Base-by-base conservation (phyloP, 2,329 filamentous ascomycete genomes). In the Xylaria sp. region DNA sequence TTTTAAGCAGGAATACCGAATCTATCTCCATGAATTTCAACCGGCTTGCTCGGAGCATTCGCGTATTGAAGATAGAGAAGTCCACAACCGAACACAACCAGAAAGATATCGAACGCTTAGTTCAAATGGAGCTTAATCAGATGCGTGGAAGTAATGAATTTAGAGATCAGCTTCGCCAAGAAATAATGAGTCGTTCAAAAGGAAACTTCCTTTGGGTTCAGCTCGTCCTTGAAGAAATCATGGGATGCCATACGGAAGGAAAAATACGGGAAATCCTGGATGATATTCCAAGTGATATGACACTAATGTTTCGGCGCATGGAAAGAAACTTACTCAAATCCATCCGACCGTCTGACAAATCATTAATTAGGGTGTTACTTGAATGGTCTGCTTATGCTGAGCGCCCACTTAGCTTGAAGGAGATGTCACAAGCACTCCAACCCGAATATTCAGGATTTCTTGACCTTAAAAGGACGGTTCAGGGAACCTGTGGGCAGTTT, bases 151-250 rank as follows among this genome's bases (percentile, higher is more conserved):
- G 66, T 9, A 35, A 35, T 27, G n/a, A 62, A 1, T 51, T 73
- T 12, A 65, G 63, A 25, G 9, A 40, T 0, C 53, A 68, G 53
- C 51, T 71, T 10, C 71, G 70, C 2, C 23, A 68, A 3, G 72
- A 72, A 3, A 66, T 81, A 6, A 54, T 78, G 8, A 57, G 73
- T 3, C 69, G 73, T 21, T 72, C 78, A 0, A 58, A 74, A 3
- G 77, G 76, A 0, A 81, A 79, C 51, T 81, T 81, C 47, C 71
- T 81, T 1, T 80, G 78, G 79, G 72, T 78, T 1, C 68, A 73
- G 35, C 72, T 81, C 0, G 75, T 75, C 8, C 66, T 80, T 1
- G 71, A 78, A 21, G 72, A 75, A 37, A 70, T 81, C 9, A 74
- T 73, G n/a, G 50, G 70, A 0, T 76, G 75, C 27, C 72, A 76